A percentile compares a stretch with the other conserved stretches of the same genome.
These are phyloP conservation scores for Huntiella bhutanensis DNA, from an alignment of 2,329 filamentous ascomycete species.

Conservation along the genomic window DNA sequence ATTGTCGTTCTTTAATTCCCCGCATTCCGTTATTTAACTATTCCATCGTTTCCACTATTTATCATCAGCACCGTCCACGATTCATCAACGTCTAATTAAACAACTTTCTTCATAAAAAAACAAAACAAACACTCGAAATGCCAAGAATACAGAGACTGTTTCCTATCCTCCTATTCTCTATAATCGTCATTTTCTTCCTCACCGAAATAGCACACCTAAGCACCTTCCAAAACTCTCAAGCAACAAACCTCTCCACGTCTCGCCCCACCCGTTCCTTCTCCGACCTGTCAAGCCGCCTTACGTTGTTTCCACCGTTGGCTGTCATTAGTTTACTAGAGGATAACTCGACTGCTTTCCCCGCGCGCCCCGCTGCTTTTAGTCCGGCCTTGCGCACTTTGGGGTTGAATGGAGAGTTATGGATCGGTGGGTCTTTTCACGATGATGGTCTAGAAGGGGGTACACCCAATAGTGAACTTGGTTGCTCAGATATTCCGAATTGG, in stretches of 20 bases:
- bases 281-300: conserved; percentile 58
- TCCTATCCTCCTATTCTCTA: no score
- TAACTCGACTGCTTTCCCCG: conserved; percentile 92
- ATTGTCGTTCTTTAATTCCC: no score
- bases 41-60: no score
- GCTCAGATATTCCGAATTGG: conserved; percentile 88
- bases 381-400: conserved; percentile 57
- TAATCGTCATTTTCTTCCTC: no score
- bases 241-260: conserved; percentile 12
- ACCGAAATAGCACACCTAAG: no score
- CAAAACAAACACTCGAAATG: no score
- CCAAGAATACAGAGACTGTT: no score
- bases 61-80: no score
- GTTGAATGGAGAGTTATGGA: conserved; percentile 79
- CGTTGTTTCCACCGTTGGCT: conserved; percentile 84
- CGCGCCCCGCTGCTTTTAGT: conserved; percentile 83
- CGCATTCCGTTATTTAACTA: no score
- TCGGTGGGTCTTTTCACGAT: conserved; percentile 79
- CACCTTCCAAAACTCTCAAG: no score
- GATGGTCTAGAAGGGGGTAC: conserved; percentile 46
- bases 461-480: conserved; percentile 73
- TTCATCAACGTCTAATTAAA: no score
- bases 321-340: conserved; percentile 94
- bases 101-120: no score
- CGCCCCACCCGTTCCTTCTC: conserved; percentile 25